A percentile compares a stretch with the other conserved stretches of the same genome.
These are phyloP conservation scores for Thalassiosira delicatula DNA, from an alignment of 352 stramenopile genomes.

Conservation along the genomic window DNA sequence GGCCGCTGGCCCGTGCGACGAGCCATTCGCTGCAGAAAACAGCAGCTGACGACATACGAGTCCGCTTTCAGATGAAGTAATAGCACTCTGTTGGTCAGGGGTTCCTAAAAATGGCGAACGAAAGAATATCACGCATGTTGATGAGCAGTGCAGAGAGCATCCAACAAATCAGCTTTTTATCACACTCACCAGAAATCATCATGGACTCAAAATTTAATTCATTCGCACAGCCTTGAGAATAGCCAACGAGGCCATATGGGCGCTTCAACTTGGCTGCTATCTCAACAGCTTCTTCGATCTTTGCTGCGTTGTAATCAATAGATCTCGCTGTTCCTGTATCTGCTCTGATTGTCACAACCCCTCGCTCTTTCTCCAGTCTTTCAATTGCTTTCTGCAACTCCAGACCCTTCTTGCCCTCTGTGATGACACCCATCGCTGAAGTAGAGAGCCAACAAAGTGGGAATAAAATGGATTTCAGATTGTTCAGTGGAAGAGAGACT, in stretches of 20 bases:
- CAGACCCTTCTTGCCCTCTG: slow-evolving; percentile 82
- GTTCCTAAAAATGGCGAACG: slow-evolving; percentile 56
- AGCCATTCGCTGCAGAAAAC: slow-evolving; percentile 85
- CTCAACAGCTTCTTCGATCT: slow-evolving; percentile 83
- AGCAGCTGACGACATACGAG: slow-evolving; percentile 82
- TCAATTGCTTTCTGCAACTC: slow-evolving; percentile 77
- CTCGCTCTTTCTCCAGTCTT: slow-evolving; percentile 74
- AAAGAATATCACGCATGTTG: slow-evolving; percentile 14
- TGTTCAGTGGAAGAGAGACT: too few relatives aligned
- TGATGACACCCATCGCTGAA: slow-evolving; percentile 86
- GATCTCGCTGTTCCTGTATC: slow-evolving; percentile 83
- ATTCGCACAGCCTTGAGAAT: slow-evolving; percentile 85
- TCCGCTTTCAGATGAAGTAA: slow-evolving; percentile 58
- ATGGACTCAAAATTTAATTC: slow-evolving; percentile 81
- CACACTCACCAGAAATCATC: slow-evolving; percentile 67
- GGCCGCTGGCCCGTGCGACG: slow-evolving; percentile 75
- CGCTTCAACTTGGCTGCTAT: slow-evolving; percentile 64
- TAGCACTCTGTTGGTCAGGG: slow-evolving; percentile 74
- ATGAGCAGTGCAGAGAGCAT: not conserved
- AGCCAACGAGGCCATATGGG: slow-evolving; percentile 81
- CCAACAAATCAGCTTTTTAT: not conserved
- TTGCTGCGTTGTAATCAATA: slow-evolving; percentile 84
- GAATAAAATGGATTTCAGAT: too few relatives aligned
- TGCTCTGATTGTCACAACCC: slow-evolving; percentile 78
- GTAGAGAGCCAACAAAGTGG: too few relatives aligned